Percentiles rank a stretch among this genome's conserved stretches.
Conservation (phyloP, 768 basidiomycete species). For the Phlegmacium glaucopus region DNA sequence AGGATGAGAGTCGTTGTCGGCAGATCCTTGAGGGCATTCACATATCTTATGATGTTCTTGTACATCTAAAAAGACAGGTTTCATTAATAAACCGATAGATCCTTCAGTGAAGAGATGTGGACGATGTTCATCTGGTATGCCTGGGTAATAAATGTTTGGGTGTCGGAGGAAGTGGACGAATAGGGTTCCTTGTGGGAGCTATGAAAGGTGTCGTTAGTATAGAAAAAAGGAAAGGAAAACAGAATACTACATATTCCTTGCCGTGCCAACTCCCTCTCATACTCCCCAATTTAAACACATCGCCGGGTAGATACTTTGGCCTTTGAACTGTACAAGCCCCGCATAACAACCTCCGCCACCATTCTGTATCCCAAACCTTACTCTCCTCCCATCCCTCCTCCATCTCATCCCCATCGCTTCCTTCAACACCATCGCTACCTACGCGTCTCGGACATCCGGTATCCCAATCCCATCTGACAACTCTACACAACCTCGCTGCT, state of each 20-base stretch:
- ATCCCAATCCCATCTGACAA: constrained; percentile 26
- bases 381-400: constrained; percentile 30
- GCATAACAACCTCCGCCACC: constrained; percentile 51
- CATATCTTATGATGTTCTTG: constrained; percentile 45
- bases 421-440: not conserved
- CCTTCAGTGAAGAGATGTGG: constrained; percentile 29
- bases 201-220: not conserved
- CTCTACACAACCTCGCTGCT: constrained; percentile 25
- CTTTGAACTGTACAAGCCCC: constrained; percentile 23
- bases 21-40: constrained; percentile 12
- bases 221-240: constrained; percentile 2
- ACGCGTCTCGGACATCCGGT: constrained; percentile 7
- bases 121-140: constrained; percentile 24
- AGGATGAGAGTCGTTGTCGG: too few species aligned
- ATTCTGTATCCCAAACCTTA: constrained; percentile 51
- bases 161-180: constrained; percentile 11
- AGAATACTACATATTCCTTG: constrained; percentile 49
- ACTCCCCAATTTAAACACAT: constrained; percentile 46
- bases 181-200: constrained; percentile 23
- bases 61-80: constrained; percentile 58
- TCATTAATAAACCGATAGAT: constrained; percentile 32
- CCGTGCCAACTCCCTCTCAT: constrained; percentile 63
- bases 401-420: not conserved
- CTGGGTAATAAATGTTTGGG: constrained; percentile 13
- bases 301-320: constrained; percentile 26